Percentiles rank a stretch among this genome's conserved stretches.
Evolutionary conservation across 495 filamentous ascomycete genomes (phyloP).

Genomic region (Penicillium antarcticum): DNA sequence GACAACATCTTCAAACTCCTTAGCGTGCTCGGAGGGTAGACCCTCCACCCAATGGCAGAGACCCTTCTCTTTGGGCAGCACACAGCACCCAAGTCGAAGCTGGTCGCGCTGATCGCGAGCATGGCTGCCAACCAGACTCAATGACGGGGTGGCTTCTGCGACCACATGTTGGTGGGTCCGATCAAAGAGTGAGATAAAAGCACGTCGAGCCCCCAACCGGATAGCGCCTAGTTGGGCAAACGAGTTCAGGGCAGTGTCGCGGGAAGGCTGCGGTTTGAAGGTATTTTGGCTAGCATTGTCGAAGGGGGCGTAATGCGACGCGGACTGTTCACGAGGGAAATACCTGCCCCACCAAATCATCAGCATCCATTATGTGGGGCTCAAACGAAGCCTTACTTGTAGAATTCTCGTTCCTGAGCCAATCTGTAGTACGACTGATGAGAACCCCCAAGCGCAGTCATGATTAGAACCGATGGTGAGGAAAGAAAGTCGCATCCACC

Average conservation of each 20-base stretch:
- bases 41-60: constrained; percentile 43
- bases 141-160: constrained; percentile 53
- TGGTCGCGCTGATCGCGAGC: constrained; percentile 24
- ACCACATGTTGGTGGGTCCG: constrained; percentile 53
- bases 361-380: neutral
- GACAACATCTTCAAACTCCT: constrained; percentile 14
- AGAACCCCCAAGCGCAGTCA: too few species aligned
- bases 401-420: constrained; percentile 10
- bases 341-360: constrained; percentile 11
- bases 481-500: too few species aligned
- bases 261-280: constrained; percentile 25
- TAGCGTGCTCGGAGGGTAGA: neutral
- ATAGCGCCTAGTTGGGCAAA: constrained; percentile 59
- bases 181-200: constrained; percentile 57
- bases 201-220: constrained; percentile 48
- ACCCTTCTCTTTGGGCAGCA: constrained; percentile 37
- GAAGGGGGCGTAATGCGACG: constrained; percentile 18
- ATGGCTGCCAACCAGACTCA: constrained; percentile 36
- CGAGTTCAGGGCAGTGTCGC: constrained; percentile 55
- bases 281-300: constrained; percentile 8
- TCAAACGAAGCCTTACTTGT: neutral
- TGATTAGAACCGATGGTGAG: too few species aligned
- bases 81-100: constrained; percentile 39
- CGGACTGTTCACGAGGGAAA: constrained; percentile 10
- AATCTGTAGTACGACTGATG: neutral